A percentile compares a stretch with the other conserved stretches of the same genome.
These are phyloP conservation scores for Ephemerocybe angulata DNA, from an alignment of 768 basidiomycete species.

Conservation along the genomic window DNA sequence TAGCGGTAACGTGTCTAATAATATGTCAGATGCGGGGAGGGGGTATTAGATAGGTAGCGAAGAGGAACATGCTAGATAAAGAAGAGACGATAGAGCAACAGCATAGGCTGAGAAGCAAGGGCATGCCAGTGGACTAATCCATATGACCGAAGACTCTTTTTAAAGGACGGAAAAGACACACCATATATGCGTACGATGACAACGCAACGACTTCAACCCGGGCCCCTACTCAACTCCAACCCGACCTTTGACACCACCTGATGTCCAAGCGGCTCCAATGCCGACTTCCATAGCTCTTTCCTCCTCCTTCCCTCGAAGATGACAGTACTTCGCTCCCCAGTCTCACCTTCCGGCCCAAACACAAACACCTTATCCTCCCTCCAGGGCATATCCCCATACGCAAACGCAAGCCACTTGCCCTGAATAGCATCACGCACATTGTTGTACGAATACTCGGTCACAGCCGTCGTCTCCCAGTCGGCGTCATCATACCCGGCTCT, in stretches of 20 bases:
- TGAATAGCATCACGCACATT: constrained; percentile 71
- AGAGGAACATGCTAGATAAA: too few species aligned
- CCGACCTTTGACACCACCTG: constrained; percentile 70
- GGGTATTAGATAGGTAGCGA: too few species aligned
- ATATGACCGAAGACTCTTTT: too few species aligned
- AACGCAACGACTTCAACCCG: constrained; percentile 20
- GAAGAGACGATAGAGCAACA: too few species aligned
- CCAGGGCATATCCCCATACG: constrained; percentile 73
- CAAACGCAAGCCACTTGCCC: constrained; percentile 71
- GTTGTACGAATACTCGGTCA: constrained; percentile 63
- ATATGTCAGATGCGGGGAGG: too few species aligned
- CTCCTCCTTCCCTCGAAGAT: constrained; percentile 69
- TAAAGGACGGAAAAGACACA: too few species aligned
- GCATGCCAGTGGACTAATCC: too few species aligned
- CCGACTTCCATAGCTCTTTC: constrained; percentile 57
- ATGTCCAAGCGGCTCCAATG: constrained; percentile 65
- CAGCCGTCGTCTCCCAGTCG: constrained; percentile 54
- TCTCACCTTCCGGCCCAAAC: constrained; percentile 81
- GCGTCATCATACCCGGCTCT: constrained; percentile 14
- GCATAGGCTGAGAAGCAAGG: too few species aligned
- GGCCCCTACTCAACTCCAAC: constrained; percentile 69
- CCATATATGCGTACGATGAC: too few species aligned
- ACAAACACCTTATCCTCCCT: constrained; percentile 66
- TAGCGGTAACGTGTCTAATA: too few species aligned
- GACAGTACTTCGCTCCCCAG: constrained; percentile 60